phyloP scores from a whole-genome alignment of 2,329 filamentous ascomycete genomes.

The Alternaria sp. region DNA sequence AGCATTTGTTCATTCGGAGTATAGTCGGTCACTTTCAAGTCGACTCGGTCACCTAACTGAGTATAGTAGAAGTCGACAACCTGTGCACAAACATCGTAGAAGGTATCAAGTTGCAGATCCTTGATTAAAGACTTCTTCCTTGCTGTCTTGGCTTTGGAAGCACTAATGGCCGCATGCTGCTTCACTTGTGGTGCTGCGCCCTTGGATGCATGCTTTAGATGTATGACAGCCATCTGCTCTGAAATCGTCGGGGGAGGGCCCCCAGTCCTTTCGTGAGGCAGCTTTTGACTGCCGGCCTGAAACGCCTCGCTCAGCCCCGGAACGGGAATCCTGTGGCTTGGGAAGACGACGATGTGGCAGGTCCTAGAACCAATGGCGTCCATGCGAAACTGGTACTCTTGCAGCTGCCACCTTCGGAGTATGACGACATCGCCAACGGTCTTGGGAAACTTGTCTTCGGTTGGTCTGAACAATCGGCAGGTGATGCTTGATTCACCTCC shows the following conservation, averaged over 20 bases:
- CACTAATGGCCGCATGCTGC: conserved; percentile 16
- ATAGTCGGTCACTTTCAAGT: conserved; percentile 36
- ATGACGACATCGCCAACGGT: conserved; percentile 69
- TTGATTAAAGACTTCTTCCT: conserved; percentile 63
- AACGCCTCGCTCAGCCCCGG: conserved; percentile 26
- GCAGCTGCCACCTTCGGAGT: conserved; percentile 52
- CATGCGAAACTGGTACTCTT: conserved; percentile 22
- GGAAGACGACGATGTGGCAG: conserved; percentile 21
- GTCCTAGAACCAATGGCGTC: conserved; percentile 12
- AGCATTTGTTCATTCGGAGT: conserved; percentile 66
- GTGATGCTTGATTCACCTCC: conserved; percentile 23
- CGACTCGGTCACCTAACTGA: conserved; percentile 44
- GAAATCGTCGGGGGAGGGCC: conserved; percentile 8
- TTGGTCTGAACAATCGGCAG: conserved; percentile 34
- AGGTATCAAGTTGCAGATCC: conserved; percentile 63
- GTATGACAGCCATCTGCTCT: conserved; percentile 36
- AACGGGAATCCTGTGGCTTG: conserved; percentile 22
- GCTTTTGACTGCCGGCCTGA: conserved; percentile 20
- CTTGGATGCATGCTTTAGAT: conserved; percentile 30
- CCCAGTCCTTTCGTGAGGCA: conserved; percentile 11
- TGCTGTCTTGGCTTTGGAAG: conserved; percentile 4
- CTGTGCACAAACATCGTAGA: conserved; percentile 74
- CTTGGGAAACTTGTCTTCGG: conserved; percentile 49
- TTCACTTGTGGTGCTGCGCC: conserved; percentile 16
- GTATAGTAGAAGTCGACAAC: conserved; percentile 64